A percentile compares a stretch with the other conserved stretches of the same genome.
These are phyloP conservation scores for Trichoderma semiorbis DNA, from an alignment of 2,329 filamentous ascomycete genomes.

Conservation along the genomic window DNA sequence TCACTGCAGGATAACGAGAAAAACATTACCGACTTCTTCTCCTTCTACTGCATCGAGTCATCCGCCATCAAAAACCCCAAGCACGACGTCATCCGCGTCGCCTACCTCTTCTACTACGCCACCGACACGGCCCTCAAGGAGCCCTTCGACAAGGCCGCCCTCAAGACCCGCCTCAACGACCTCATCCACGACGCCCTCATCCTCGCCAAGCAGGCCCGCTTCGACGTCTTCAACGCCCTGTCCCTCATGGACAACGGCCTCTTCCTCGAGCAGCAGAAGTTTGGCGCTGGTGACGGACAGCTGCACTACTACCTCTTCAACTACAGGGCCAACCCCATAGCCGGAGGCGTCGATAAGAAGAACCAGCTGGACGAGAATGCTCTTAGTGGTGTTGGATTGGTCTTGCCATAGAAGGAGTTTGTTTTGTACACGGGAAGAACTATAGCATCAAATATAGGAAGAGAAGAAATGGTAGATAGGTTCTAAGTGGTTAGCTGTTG, in stretches of 20 bases:
- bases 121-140: constrained; percentile 69
- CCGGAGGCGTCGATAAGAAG: constrained; percentile 76
- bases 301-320: constrained; percentile 98
- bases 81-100: constrained; percentile 77
- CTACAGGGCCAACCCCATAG: constrained; percentile 82
- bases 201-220: constrained; percentile 75
- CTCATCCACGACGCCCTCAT: constrained; percentile 84
- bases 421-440: background rate
- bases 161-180: constrained; percentile 76
- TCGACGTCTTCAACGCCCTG: constrained; percentile 96
- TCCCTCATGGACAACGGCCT: constrained; percentile 91
- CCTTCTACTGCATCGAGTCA: constrained; percentile 92
- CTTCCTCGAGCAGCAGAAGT: constrained; percentile 92
- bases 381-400: constrained; percentile 84
- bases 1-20: constrained; percentile 44
- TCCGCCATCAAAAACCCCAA: constrained; percentile 81
- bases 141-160: constrained; percentile 51
- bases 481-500: background rate
- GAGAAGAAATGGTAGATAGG: background rate
- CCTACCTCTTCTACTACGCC: constrained; percentile 97
- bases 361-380: constrained; percentile 74
- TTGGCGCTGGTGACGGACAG: constrained; percentile 89
- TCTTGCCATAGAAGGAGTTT: constrained; percentile 56
- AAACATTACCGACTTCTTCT: constrained; percentile 94
- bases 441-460: background rate